Conservation (phyloP, 108 stramenopile species). For the Licmophora abbreviata region DNA sequence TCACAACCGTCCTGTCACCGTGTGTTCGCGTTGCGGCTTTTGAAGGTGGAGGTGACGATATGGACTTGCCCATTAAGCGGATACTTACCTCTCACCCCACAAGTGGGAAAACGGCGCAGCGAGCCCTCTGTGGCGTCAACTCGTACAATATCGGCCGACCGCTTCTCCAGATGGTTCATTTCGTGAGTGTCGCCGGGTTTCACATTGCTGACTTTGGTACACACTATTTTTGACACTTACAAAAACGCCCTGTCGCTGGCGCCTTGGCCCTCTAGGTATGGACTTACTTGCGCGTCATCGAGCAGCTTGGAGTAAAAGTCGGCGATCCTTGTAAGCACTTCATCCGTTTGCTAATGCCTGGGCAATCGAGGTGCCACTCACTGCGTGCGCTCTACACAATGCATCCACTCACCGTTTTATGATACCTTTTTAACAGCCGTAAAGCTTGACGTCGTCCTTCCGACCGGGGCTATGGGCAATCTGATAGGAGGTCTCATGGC, state of each 20-base stretch:
- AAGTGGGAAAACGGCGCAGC: constrained; percentile 4
- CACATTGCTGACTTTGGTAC: not conserved
- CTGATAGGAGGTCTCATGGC: constrained; percentile 63
- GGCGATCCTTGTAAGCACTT: constrained; percentile 36
- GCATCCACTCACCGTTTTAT: no score
- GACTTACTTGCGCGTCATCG: constrained; percentile 70
- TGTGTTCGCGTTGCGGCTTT: constrained; percentile 63
- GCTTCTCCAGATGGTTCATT: constrained; percentile 80
- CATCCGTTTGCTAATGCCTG: no score
- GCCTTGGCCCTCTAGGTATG: constrained; percentile 30
- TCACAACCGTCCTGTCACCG: constrained; percentile 50
- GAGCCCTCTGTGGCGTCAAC: constrained; percentile 59
- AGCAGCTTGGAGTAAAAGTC: constrained; percentile 24
- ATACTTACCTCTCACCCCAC: no score
- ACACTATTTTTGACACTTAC: not conserved
- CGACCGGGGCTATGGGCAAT: constrained; percentile 93
- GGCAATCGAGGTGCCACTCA: no score
- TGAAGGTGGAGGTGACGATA: constrained; percentile 88
- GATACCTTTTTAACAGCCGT: constrained; percentile 5
- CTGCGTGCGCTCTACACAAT: no score
- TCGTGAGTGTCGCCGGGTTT: constrained; percentile 24
- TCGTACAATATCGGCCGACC: constrained; percentile 84
- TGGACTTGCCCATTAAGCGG: constrained; percentile 81
- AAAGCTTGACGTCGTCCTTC: constrained; percentile 65
- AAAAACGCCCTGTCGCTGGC: not conserved